These are phyloP conservation scores for Angomonas ambiguus DNA, from an alignment of 208 protist genomes.

Conservation along the genomic window DNA sequence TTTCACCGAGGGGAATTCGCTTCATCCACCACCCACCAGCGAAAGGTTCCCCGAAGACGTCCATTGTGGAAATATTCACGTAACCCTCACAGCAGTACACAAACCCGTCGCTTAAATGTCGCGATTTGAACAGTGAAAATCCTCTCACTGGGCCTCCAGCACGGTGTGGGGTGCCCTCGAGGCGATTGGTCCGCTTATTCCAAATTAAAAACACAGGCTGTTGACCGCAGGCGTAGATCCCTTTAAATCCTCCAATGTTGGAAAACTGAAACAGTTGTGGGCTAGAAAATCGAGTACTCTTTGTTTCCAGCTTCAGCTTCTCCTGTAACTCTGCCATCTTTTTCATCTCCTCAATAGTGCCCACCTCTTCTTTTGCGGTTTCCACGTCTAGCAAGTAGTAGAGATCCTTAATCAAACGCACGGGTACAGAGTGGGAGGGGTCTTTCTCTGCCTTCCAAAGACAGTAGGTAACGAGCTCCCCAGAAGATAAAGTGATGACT, in stretches of 20 bases:
- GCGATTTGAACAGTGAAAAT: conserved; percentile 67
- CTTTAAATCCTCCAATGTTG: conserved; percentile 36
- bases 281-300: conserved; percentile 58
- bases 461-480: conserved; percentile 74
- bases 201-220: conserved; percentile 77
- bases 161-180: conserved; percentile 64
- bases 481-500: conserved; percentile 52
- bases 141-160: conserved; percentile 49
- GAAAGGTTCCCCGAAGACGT: conserved; percentile 41
- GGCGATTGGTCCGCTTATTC: conserved; percentile 32
- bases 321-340: conserved; percentile 47
- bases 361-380: conserved; percentile 62
- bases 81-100: conserved; percentile 81
- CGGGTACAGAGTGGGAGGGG: conserved; percentile 23
- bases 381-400: conserved; percentile 75
- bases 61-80: conserved; percentile 72
- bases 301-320: conserved; percentile 42
- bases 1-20: conserved; percentile 64
- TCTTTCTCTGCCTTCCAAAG: conserved; percentile 15
- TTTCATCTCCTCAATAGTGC: conserved; percentile 75
- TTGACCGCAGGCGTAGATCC: conserved; percentile 83
- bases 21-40: conserved; percentile 65
- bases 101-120: conserved; percentile 44
- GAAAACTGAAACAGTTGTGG: conserved; percentile 58
- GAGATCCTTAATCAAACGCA: conserved; percentile 61